Evolutionary conservation across 306 rosid genomes (phyloP).

Genomic region (Malus domestica): DNA sequence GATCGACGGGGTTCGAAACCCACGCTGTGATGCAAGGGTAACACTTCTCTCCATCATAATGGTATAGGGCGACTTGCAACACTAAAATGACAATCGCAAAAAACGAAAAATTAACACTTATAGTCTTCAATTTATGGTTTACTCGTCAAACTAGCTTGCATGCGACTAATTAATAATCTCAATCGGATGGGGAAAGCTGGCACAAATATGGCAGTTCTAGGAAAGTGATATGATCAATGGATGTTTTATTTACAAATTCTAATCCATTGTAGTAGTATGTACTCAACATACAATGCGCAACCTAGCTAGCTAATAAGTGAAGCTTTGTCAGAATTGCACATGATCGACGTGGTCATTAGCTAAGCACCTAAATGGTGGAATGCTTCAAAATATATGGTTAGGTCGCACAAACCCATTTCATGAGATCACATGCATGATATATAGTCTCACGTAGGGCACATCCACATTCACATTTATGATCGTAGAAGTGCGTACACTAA

Average conservation of each 20-base stretch:
- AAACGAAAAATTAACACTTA: background rate
- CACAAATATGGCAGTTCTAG: too few species aligned
- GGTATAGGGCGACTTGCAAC: too few species aligned
- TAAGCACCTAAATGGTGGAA: background rate
- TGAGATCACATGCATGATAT: background rate
- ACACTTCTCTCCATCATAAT: fast-evolving
- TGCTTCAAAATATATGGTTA: background rate
- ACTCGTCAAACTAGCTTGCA: too few species aligned
- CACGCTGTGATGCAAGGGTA: too few species aligned
- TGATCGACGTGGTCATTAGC: background rate
- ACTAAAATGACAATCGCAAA: too few species aligned
- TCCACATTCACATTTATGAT: background rate
- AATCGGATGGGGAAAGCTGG: too few species aligned
- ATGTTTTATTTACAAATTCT: background rate
- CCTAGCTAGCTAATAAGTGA: background rate
- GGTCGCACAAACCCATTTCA: background rate
- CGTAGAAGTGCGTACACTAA: background rate
- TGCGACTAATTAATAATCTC: too few species aligned
- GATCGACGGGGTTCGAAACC: too few species aligned
- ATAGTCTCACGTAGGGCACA: background rate
- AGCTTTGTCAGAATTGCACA: background rate
- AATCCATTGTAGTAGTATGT: background rate
- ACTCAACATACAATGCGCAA: too few species aligned
- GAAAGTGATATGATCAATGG: too few species aligned
- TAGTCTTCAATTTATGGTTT: too few species aligned